Evolutionary conservation across 495 filamentous ascomycete genomes (phyloP), one percentile per base, ranked within the genome.

Genomic region (Bacidia gigantensis): DNA sequence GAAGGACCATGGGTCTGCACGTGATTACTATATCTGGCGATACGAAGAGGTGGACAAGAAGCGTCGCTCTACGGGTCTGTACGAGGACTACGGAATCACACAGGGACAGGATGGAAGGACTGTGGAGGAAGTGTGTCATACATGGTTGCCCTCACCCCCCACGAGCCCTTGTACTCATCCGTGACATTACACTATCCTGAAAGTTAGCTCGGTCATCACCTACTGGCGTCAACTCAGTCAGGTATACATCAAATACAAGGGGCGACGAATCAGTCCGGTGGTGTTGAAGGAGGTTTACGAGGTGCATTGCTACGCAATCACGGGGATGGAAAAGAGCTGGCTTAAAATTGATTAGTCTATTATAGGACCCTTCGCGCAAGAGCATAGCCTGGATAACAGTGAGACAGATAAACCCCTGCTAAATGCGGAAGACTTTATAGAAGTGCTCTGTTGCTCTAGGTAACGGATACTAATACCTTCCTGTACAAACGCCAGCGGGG

Each of bases 391-490:
- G 11, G 24, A 53, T 20, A 3, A 29, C 25, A 43, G 35, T 25
- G 18, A 57, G 43, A 53, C 29, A 10, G 35, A 53, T 21, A 57
- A 57, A 38, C 43, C 46, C 42, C 24, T 57, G 12, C 42, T 57
- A 11, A 25, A 53, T 43, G 17, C 7, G 17, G 17, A 42, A 22
- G 32, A 57, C 24, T 50, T 54, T 12, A 2, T 49, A 14, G 11
- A 54, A 22, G 0, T 57, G 5, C 22, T 57, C 11, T 35, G 46
- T 12, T 57, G 45, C 23, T 22, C 23, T 57, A 22, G 41, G 46
- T 54, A 0, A 50, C 0, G 10, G 39, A 57, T 20, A 57, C 40
- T 7, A 54, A 57, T 11, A 50, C 39, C 25, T 51, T 50, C 12
- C 39, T 46, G 22, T 2, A 57, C 1, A 14, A 57, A 51, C 50